Percentiles rank a stretch among this genome's conserved stretches.
Conservation (phyloP, 164 flowering plant species). For the Nymphaea thermarum region DNA sequence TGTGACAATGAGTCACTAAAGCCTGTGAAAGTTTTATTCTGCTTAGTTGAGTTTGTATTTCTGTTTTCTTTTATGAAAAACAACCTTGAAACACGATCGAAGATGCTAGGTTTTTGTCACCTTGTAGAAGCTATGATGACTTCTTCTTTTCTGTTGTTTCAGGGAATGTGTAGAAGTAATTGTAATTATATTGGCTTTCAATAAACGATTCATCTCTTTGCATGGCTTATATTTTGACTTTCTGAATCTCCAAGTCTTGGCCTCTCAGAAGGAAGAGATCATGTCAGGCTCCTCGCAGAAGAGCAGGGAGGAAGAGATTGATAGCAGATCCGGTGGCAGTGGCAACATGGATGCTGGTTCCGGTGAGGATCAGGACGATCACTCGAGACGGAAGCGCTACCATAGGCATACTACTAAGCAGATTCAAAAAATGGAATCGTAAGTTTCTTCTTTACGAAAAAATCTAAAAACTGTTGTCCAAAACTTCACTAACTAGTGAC, state of each 20-base stretch:
- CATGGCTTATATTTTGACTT: background rate
- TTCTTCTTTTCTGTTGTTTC: background rate
- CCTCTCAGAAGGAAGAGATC: slow-evolving; percentile 15
- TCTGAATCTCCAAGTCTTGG: background rate
- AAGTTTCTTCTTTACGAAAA: slow-evolving; percentile 6
- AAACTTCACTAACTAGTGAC: no score
- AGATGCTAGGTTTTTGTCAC: no score
- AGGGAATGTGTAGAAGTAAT: no score
- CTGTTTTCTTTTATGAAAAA: no score
- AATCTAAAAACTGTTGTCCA: no score
- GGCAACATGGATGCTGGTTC: slow-evolving; percentile 47
- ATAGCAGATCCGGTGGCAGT: slow-evolving; percentile 65
- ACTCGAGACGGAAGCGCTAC: slow-evolving; percentile 73
- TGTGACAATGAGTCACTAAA: no score
- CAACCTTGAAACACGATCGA: no score
- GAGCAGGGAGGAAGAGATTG: slow-evolving; percentile 52
- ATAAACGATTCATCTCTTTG: background rate
- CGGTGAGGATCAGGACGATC: slow-evolving; percentile 51
- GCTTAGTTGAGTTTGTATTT: no score
- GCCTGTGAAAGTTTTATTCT: no score
- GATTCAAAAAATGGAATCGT: slow-evolving; percentile 99
- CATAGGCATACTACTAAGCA: slow-evolving; percentile 85
- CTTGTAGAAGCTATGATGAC: no score
- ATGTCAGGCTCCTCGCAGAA: slow-evolving; percentile 5
- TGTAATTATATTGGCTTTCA: no score